These are phyloP conservation scores for Neurospora sublineolata DNA, from an alignment of 495 filamentous ascomycete species.

Conservation along the genomic window DNA sequence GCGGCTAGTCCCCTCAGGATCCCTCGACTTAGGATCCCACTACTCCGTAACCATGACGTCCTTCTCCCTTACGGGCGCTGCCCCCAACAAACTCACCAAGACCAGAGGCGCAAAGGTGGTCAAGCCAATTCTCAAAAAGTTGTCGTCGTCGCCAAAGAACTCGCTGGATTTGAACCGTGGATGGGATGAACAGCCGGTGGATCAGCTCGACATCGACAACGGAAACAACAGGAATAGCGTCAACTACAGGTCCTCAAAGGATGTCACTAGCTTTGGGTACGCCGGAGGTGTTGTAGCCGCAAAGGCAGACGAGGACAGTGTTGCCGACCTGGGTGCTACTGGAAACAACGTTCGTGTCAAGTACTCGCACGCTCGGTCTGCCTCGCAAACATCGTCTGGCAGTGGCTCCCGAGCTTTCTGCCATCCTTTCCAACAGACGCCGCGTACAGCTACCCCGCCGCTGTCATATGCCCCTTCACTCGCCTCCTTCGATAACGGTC, in stretches of 20 bases:
- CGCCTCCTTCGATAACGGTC: slow-evolving; percentile 33
- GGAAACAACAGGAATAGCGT: slow-evolving; percentile 6
- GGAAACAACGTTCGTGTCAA: slow-evolving; percentile 11
- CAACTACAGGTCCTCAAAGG: slow-evolving; percentile 13
- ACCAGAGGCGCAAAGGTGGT: slow-evolving; percentile 27
- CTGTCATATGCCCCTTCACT: slow-evolving; percentile 41
- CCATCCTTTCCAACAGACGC: slow-evolving; percentile 47
- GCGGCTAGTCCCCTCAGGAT: background rate
- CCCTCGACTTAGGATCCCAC: background rate
- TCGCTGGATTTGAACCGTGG: slow-evolving; percentile 42
- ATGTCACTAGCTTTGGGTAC: slow-evolving; percentile 19
- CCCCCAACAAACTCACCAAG: slow-evolving; percentile 32
- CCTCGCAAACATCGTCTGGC: slow-evolving; percentile 40
- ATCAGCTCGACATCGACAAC: slow-evolving; percentile 16
- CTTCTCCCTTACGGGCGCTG: slow-evolving; percentile 18
- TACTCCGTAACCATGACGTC: slow-evolving; percentile 24
- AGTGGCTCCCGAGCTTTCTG: slow-evolving; percentile 34
- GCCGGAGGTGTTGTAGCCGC: background rate
- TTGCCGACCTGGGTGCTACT: background rate
- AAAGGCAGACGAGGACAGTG: background rate
- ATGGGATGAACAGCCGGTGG: slow-evolving; percentile 36
- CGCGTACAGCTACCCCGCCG: slow-evolving; percentile 45
- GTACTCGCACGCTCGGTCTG: slow-evolving; percentile 39
- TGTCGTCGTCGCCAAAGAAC: slow-evolving; percentile 40
- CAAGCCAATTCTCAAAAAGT: slow-evolving; percentile 45